Evolutionary conservation across 1,139 yeast genomes (phyloP).

Genomic region (Saccharomycopsis phalli): DNA sequence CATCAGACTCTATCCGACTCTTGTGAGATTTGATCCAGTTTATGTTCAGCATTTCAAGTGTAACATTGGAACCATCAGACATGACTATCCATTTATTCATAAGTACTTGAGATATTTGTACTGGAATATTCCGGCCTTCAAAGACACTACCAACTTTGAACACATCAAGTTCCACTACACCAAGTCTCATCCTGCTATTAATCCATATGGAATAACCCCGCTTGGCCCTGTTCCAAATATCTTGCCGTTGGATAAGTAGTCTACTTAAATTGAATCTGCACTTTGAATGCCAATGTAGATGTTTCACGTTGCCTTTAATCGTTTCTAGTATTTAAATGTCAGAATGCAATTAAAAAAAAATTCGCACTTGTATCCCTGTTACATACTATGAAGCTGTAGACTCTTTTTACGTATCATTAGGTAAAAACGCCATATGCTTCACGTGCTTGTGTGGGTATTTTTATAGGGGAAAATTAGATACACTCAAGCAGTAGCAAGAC

Average conservation of each 20-base stretch:
- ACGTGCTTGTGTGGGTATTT: too few relatives aligned
- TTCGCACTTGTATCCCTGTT: too few relatives aligned
- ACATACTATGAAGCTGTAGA: too few relatives aligned
- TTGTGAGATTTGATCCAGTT: constrained; percentile 82
- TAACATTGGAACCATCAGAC: constrained; percentile 73
- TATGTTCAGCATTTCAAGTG: constrained; percentile 94
- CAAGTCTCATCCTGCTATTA: constrained; percentile 66
- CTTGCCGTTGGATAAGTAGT: constrained; percentile 28
- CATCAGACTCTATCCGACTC: constrained; percentile 72
- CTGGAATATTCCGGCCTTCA: constrained; percentile 75
- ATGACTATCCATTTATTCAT: constrained; percentile 70
- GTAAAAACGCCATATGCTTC: background rate
- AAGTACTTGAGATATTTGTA: constrained; percentile 76
- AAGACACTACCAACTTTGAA: constrained; percentile 72
- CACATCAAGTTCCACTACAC: constrained; percentile 91
- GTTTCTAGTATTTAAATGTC: too few relatives aligned
- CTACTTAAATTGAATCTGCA: too few relatives aligned
- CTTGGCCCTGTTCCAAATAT: constrained; percentile 83
- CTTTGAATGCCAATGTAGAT: too few relatives aligned
- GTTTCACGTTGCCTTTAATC: too few relatives aligned
- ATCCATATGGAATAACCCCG: constrained; percentile 80
- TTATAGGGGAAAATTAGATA: too few relatives aligned
- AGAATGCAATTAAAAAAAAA: too few relatives aligned
- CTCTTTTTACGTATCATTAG: too few relatives aligned
- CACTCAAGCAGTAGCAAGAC: too few relatives aligned